phyloP scores from a whole-genome alignment of 139 green algal species.

The Chlamydomonas sphaeroides region DNA sequence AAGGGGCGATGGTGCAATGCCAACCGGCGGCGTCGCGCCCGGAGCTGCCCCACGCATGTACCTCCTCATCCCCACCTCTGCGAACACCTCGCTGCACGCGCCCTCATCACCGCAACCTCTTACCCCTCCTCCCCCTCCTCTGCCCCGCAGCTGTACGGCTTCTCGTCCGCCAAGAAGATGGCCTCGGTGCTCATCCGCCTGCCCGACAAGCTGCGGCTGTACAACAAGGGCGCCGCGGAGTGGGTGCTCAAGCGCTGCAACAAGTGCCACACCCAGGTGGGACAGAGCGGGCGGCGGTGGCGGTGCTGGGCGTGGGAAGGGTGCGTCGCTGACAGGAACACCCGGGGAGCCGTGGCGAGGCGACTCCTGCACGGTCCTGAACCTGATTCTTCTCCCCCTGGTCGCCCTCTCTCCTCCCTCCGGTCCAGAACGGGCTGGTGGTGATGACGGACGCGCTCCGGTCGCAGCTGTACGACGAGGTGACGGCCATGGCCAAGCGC shows the following conservation, averaged over 20 bases:
- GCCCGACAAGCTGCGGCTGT: conserved; percentile 71
- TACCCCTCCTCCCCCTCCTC: too few species aligned
- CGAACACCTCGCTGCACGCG: too few species aligned
- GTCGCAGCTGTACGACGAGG: conserved; percentile 54
- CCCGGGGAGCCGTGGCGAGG: too few species aligned
- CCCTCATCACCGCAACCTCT: too few species aligned
- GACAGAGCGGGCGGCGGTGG: neutral
- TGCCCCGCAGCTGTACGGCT: conserved; percentile 82
- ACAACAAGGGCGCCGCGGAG: conserved; percentile 96
- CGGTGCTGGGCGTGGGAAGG: too few species aligned
- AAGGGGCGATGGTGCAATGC: neutral
- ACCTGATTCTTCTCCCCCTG: too few species aligned
- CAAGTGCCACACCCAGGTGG: neutral
- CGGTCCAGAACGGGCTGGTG: neutral
- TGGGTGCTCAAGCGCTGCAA: conserved; percentile 89
- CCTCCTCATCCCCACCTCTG: too few species aligned
- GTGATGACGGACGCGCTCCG: conserved; percentile 59
- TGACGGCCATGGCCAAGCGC: conserved; percentile 78
- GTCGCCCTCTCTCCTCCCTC: too few species aligned
- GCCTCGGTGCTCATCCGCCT: conserved; percentile 75
- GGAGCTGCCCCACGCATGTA: too few species aligned
- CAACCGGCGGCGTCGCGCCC: too few species aligned
- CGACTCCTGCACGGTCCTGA: too few species aligned
- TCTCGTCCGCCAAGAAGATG: conserved; percentile 93
- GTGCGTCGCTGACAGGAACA: too few species aligned